phyloP scores from a whole-genome alignment of 1,139 yeast species.

The Pneumocystis murina region DNA sequence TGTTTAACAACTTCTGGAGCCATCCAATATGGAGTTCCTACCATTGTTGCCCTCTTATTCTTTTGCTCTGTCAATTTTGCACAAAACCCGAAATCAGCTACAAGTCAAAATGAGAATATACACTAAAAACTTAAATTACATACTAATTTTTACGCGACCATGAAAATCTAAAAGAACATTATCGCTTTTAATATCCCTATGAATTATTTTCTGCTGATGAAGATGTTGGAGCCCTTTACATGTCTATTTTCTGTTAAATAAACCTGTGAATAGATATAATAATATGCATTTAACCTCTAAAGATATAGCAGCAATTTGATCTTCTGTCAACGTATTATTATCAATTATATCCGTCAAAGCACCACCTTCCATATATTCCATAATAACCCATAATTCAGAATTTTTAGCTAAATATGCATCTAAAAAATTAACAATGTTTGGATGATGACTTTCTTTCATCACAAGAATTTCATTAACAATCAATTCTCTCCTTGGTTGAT shows the following conservation, averaged over 20 bases:
- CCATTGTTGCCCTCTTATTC: conserved; percentile 94
- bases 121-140: background rate
- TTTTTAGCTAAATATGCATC: conserved; percentile 55
- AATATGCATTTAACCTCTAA: conserved; percentile 32
- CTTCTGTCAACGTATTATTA: conserved; percentile 62
- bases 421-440: conserved; percentile 80
- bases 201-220: conserved; percentile 83
- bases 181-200: conserved; percentile 90
- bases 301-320: conserved; percentile 84
- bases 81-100: conserved; percentile 88
- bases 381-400: conserved; percentile 74
- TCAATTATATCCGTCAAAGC: conserved; percentile 82
- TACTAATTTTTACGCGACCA: conserved; percentile 75
- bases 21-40: conserved; percentile 99
- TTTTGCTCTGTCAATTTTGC: conserved; percentile 88
- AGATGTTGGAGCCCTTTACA: conserved; percentile 81
- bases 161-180: conserved; percentile 72
- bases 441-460: conserved; percentile 82
- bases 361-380: conserved; percentile 94
- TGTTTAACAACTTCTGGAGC: conserved; percentile 98
- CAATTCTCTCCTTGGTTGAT: conserved; percentile 89
- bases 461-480: conserved; percentile 87
- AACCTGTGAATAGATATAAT: background rate
- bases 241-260: conserved; percentile 28
- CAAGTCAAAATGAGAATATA: background rate